These are phyloP conservation scores for Volvariella volvacea DNA, from an alignment of 1,284 basidiomycete genomes.

Conservation along the genomic window DNA sequence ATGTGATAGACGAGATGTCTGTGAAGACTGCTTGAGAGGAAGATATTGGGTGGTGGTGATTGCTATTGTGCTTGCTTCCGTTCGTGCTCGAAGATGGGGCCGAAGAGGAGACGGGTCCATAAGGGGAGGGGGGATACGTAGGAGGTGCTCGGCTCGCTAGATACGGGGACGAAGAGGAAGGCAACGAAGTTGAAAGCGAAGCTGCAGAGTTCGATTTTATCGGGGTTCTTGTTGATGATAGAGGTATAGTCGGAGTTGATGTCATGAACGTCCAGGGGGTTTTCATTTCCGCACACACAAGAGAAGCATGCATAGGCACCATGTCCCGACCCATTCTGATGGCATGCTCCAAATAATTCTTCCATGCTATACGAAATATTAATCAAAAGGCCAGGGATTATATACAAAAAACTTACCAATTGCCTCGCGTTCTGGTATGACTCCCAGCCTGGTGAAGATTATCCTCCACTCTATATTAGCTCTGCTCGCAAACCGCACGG, in stretches of 20 bases:
- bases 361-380: constrained; percentile 50
- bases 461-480: constrained; percentile 77
- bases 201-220: constrained; percentile 10
- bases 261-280: constrained; percentile 35
- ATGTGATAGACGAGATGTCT: constrained; percentile 44
- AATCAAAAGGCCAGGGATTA: not conserved
- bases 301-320: constrained; percentile 40
- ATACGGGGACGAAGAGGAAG: too few species aligned
- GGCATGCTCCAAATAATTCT: constrained; percentile 35
- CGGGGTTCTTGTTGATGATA: constrained; percentile 21
- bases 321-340: constrained; percentile 27
- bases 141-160: too few species aligned
- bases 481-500: constrained; percentile 46
- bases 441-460: constrained; percentile 60
- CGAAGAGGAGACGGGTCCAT: too few species aligned
- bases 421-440: constrained; percentile 52
- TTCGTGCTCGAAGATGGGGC: too few species aligned
- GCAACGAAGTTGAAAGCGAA: not conserved
- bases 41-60: constrained; percentile 15
- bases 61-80: constrained; percentile 9
- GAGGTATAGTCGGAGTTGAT: not conserved
- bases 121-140: too few species aligned
- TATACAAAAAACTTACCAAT: constrained; percentile 42
- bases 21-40: constrained; percentile 30
- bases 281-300: constrained; percentile 50